A percentile compares a stretch with the other conserved stretches of the same genome.
Evolutionary conservation across 2,329 filamentous ascomycete species (phyloP).

Genomic region (Immersiporthe knoxdaviesiana): DNA sequence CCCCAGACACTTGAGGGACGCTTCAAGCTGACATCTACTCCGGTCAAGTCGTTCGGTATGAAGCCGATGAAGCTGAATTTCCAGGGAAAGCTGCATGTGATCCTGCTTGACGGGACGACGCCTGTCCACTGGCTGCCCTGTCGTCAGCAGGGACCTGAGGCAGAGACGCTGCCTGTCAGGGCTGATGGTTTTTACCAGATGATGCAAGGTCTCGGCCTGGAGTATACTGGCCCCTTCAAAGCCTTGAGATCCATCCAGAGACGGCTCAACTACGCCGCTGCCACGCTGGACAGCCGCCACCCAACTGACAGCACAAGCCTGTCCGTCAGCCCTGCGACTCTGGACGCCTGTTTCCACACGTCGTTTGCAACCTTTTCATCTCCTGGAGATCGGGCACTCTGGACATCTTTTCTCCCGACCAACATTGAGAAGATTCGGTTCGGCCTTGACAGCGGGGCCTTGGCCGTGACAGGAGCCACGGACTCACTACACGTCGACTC

Average conservation of each 20-base stretch:
- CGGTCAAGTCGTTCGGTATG: slow-evolving; percentile 36
- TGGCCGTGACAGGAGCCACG: slow-evolving; percentile 7
- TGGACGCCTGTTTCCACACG: slow-evolving; percentile 48
- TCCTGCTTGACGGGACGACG: slow-evolving; percentile 38
- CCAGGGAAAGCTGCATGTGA: slow-evolving; percentile 38
- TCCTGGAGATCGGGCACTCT: slow-evolving; percentile 47
- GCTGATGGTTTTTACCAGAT: slow-evolving; percentile 45
- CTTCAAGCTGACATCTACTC: slow-evolving; percentile 42
- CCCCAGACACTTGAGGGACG: slow-evolving; percentile 36
- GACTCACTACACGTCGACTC: slow-evolving; percentile 38
- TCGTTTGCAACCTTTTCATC: slow-evolving; percentile 47
- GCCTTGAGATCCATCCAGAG: slow-evolving; percentile 41
- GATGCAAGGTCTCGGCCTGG: slow-evolving; percentile 45
- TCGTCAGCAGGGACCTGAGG: slow-evolving; percentile 26
- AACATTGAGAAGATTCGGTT: slow-evolving; percentile 42
- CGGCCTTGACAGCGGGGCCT: slow-evolving; percentile 37
- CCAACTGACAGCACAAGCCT: slow-evolving; percentile 42
- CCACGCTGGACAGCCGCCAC: slow-evolving; percentile 39
- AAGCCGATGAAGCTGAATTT: slow-evolving; percentile 44
- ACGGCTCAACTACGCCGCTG: slow-evolving; percentile 42
- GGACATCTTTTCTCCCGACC: slow-evolving; percentile 47
- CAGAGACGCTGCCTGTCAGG: slow-evolving; percentile 40
- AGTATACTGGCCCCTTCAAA: slow-evolving; percentile 45
- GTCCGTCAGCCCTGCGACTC: slow-evolving; percentile 44
- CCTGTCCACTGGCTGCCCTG: slow-evolving; percentile 36